Percentiles rank a stretch among this genome's conserved stretches.
Evolutionary conservation across 805 yeast genomes (phyloP).

Genomic region (Saturnispora galanensis): DNA sequence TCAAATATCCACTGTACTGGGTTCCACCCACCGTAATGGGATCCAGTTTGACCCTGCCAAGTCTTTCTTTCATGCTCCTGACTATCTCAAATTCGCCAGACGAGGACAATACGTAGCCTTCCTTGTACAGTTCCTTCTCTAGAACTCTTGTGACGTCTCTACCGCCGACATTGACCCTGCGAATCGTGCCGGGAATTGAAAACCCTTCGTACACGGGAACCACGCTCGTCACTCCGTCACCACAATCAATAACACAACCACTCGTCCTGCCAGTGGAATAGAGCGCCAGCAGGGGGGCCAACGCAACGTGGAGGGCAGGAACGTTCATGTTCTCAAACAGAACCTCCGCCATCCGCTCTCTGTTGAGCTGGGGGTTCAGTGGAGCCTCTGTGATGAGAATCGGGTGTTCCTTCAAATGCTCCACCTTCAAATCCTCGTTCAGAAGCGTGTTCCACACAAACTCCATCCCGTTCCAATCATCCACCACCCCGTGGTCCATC

Average conservation of each 20-base stretch:
- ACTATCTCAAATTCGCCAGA: slow-evolving; percentile 81
- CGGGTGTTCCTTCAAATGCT: slow-evolving; percentile 69
- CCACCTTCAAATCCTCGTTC: slow-evolving; percentile 37
- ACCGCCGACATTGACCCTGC: slow-evolving; percentile 76
- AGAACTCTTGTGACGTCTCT: slow-evolving; percentile 73
- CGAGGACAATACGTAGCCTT: slow-evolving; percentile 53
- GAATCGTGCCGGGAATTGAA: slow-evolving; percentile 59
- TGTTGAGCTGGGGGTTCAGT: slow-evolving; percentile 53
- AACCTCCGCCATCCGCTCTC: slow-evolving; percentile 53
- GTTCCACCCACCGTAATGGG: background rate
- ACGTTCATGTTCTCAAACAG: slow-evolving; percentile 64
- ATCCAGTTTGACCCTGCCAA: slow-evolving; percentile 56
- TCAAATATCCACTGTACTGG: background rate
- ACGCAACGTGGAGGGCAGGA: slow-evolving; percentile 63
- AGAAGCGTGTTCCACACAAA: slow-evolving; percentile 64
- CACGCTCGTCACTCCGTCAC: slow-evolving; percentile 83
- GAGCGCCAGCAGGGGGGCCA: slow-evolving; percentile 72
- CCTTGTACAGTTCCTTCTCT: slow-evolving; percentile 54
- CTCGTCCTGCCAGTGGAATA: slow-evolving; percentile 89
- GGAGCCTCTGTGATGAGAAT: slow-evolving; percentile 85
- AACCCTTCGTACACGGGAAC: slow-evolving; percentile 92
- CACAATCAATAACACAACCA: slow-evolving; percentile 83
- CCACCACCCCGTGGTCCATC: slow-evolving; percentile 66
- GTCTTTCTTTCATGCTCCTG: slow-evolving; percentile 63
- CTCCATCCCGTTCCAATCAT: slow-evolving; percentile 84